Percentiles rank a stretch among this genome's conserved stretches.
These are phyloP conservation scores for Corylus heterophylla DNA, from an alignment of 306 rosid species.

Conservation along the genomic window DNA sequence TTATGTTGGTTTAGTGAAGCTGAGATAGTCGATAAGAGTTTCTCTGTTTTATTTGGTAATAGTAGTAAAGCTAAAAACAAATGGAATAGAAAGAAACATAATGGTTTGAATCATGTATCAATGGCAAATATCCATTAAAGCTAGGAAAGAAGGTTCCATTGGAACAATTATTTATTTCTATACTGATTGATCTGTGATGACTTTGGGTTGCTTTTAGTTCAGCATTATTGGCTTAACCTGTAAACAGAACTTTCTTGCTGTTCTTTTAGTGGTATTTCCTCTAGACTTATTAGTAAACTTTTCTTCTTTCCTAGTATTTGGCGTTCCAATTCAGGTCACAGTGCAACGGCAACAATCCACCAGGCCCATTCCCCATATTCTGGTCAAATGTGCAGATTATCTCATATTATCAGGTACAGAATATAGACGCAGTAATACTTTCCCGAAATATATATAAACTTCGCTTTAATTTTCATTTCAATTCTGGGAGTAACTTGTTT, in stretches of 20 bases:
- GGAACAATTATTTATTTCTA: too few relatives aligned
- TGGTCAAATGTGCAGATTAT: conserved; percentile 85
- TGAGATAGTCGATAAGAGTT: not conserved
- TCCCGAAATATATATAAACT: not conserved
- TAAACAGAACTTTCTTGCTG: conserved; percentile 3
- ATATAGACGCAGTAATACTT: conserved; percentile 25
- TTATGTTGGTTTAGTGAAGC: not conserved
- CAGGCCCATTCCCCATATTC: conserved; percentile 75
- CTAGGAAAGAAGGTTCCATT: too few relatives aligned
- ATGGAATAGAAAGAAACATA: too few relatives aligned
- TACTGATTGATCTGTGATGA: not conserved
- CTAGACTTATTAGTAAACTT: not conserved
- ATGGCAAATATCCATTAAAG: too few relatives aligned
- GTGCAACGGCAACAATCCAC: conserved; percentile 81
- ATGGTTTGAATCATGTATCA: too few relatives aligned
- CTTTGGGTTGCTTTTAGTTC: not conserved
- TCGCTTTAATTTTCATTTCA: conserved; percentile 12
- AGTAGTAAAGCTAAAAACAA: too few relatives aligned
- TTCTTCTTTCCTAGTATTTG: conserved; percentile 63
- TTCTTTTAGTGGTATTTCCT: not conserved
- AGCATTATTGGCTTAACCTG: not conserved
- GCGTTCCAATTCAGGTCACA: conserved; percentile 80
- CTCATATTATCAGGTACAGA: conserved; percentile 83
- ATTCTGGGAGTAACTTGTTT: conserved; percentile 15
- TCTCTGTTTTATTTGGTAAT: not conserved